Conservation (phyloP, 345 rosid genomes). For the Salix suchowensis region DNA sequence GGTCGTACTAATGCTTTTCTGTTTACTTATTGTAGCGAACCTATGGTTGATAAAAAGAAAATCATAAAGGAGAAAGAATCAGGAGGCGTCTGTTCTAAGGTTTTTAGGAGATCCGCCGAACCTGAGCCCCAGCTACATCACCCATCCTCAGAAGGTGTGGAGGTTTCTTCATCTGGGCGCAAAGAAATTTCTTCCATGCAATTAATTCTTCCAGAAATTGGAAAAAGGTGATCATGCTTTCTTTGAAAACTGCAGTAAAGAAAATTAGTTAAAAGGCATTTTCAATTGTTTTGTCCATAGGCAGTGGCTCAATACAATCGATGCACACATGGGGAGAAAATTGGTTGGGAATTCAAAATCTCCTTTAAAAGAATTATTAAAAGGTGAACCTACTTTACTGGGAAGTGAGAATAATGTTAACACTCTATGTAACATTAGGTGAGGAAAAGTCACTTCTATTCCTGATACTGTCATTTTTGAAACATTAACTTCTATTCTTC, state of each 20-base stretch:
- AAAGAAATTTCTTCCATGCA: conserved; percentile 23
- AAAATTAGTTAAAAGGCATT: neutral
- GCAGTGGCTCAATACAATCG: conserved; percentile 19
- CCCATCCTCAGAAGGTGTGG: conserved; percentile 23
- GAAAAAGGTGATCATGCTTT: conserved; percentile 21
- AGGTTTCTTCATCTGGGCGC: conserved; percentile 25
- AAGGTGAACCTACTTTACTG: conserved; percentile 24
- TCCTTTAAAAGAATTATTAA: conserved; percentile 8
- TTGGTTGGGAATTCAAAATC: conserved; percentile 17
- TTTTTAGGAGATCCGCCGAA: conserved; percentile 33
- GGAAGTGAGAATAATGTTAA: conserved; percentile 24
- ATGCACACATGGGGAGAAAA: conserved; percentile 27
- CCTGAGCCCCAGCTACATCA: conserved; percentile 23
- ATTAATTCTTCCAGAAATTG: conserved; percentile 14
- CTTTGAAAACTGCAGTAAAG: neutral
- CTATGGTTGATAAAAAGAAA: conserved; percentile 17
- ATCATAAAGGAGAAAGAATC: conserved; percentile 32
- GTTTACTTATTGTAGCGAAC: conserved; percentile 23
- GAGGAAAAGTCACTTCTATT: neutral
- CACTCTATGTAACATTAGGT: conserved; percentile 35
- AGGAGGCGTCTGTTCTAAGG: conserved; percentile 32
- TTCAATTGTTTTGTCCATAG: conserved; percentile 22
- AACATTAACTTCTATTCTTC: neutral
- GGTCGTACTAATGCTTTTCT: neutral
- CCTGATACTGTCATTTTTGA: neutral